A percentile compares a stretch with the other conserved stretches of the same genome.
These are phyloP conservation scores for Trametes maxima DNA, from an alignment of 768 basidiomycete genomes.

Conservation along the genomic window DNA sequence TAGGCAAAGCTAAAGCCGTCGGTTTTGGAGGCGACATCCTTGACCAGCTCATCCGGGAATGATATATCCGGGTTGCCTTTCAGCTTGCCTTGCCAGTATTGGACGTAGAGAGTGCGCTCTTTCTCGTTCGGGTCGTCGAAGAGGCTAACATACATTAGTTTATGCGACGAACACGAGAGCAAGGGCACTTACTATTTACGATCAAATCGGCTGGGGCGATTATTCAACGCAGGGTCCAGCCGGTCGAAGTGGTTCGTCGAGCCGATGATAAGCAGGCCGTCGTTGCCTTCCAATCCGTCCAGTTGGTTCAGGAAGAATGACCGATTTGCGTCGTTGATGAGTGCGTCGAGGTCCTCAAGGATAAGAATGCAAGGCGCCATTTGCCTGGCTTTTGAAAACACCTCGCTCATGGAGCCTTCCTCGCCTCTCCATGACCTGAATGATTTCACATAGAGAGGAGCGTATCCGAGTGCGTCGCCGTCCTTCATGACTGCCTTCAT, in stretches of 20 bases:
- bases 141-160: constrained; percentile 41
- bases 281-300: constrained; percentile 78
- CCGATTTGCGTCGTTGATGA: constrained; percentile 76
- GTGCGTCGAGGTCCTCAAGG: constrained; percentile 72
- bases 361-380: constrained; percentile 66
- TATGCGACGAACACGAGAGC: too few species aligned
- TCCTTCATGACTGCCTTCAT: constrained; percentile 82
- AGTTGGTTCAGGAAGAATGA: constrained; percentile 90
- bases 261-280: constrained; percentile 76
- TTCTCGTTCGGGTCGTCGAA: constrained; percentile 72
- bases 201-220: constrained; percentile 82
- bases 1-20: constrained; percentile 82
- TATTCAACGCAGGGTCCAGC: constrained; percentile 76
- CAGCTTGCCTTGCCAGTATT: constrained; percentile 84
- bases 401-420: constrained; percentile 63
- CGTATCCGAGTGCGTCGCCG: constrained; percentile 60
- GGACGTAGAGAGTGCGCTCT: constrained; percentile 67
- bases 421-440: constrained; percentile 70
- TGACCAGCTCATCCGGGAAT: constrained; percentile 68
- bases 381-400: constrained; percentile 76
- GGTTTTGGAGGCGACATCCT: constrained; percentile 61
- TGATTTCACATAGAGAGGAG: constrained; percentile 80
- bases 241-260: constrained; percentile 85
- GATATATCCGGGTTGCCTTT: constrained; percentile 57
- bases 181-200: constrained; percentile 70